phyloP scores from a whole-genome alignment of 495 filamentous ascomycete species.

The Cenococcum geophilum region DNA sequence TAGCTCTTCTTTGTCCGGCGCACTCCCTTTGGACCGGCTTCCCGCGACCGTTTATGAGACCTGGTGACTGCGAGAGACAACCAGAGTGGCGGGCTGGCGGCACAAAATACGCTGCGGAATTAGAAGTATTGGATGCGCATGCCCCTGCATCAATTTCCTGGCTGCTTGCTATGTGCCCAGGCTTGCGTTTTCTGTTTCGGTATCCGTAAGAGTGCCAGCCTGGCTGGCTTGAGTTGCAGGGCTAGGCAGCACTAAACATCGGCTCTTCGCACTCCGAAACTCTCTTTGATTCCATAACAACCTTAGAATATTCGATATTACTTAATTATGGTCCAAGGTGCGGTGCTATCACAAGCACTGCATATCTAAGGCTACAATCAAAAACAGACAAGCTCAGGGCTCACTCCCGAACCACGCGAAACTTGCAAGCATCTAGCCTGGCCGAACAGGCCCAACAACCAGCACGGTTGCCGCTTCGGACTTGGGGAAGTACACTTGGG shows the following conservation, averaged over 20 bases:
- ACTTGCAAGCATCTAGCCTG: conserved; percentile 26
- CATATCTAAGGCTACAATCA: neutral
- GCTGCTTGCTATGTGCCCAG: neutral
- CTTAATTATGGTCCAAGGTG: too few relatives aligned
- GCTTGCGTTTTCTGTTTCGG: neutral
- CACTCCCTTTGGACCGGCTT: conserved; percentile 6
- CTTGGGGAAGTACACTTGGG: conserved; percentile 12
- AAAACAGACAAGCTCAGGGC: neutral
- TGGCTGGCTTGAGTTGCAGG: neutral
- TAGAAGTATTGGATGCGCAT: neutral
- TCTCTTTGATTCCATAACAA: neutral
- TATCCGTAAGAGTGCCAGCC: neutral
- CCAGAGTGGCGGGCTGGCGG: neutral
- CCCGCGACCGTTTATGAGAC: neutral
- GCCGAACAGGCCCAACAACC: neutral
- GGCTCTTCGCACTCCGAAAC: neutral
- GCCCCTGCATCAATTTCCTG: neutral
- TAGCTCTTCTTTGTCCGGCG: conserved; percentile 2
- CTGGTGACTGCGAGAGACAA: neutral
- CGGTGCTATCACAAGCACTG: conserved; percentile 1
- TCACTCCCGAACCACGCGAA: conserved; percentile 14
- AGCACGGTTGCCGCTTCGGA: conserved; percentile 6
- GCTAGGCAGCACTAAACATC: neutral
- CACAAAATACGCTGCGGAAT: neutral
- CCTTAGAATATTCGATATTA: neutral